phyloP scores from a whole-genome alignment of 176 grass and related monocot species.

The Luzula sylvatica region DNA sequence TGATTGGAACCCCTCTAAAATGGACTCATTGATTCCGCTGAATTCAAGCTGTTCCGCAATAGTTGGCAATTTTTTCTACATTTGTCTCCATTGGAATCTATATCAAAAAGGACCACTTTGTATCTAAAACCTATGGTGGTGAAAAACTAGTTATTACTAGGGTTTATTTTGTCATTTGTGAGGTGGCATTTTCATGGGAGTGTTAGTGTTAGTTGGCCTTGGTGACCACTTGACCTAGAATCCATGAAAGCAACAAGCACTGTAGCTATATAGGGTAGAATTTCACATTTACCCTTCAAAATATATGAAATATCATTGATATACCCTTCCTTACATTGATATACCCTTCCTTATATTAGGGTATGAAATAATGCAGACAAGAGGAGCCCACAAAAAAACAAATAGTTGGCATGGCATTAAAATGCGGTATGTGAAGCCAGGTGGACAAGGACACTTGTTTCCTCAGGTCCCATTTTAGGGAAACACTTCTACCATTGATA shows the following conservation, averaged over 20 bases:
- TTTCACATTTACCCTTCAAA: too few species aligned
- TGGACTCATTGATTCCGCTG: not conserved
- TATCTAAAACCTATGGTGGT: not conserved
- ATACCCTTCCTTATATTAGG: too few species aligned
- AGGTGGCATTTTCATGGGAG: conserved; percentile 6
- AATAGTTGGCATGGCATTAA: conserved; percentile 12
- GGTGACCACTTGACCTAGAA: not conserved
- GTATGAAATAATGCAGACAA: conserved; percentile 13
- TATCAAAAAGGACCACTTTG: not conserved
- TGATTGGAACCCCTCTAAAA: not conserved
- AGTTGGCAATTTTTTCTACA: conserved; percentile 12
- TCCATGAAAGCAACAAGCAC: not conserved
- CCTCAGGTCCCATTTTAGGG: conserved; percentile 3
- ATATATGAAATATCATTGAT: too few species aligned
- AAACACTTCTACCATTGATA: conserved; percentile 18
- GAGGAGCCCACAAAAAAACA: conserved; percentile 14
- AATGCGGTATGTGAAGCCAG: conserved; percentile 9
- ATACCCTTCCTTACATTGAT: too few species aligned
- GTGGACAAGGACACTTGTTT: not conserved
- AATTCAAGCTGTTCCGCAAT: not conserved
- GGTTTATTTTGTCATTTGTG: not conserved
- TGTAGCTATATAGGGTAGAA: not conserved
- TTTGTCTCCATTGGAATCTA: conserved; percentile 9
- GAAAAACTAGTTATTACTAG: not conserved
- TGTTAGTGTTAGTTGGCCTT: not conserved